These are phyloP conservation scores for Globisporangium lucens DNA, from an alignment of 352 stramenopile genomes.

Conservation along the genomic window DNA sequence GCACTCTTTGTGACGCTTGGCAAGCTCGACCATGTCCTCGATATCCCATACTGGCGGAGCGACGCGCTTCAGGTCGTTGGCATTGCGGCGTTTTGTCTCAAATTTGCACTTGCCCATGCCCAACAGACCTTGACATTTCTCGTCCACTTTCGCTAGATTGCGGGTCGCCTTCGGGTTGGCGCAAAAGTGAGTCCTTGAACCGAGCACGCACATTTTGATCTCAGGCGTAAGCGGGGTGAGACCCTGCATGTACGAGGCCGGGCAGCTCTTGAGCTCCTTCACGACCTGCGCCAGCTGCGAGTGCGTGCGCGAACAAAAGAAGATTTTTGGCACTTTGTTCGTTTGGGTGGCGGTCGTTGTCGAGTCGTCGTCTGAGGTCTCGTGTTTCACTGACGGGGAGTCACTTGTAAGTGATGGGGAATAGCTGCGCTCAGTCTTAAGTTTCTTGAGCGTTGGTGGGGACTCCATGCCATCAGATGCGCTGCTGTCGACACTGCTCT, in stretches of 20 bases:
- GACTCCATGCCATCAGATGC: slow-evolving; percentile 3
- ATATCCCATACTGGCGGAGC: slow-evolving; percentile 79
- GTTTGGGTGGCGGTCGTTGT: too few species aligned
- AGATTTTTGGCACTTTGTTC: slow-evolving; percentile 47
- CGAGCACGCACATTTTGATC: slow-evolving; percentile 75
- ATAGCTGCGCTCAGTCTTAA: slow-evolving; percentile 18
- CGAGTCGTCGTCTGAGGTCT: slow-evolving; percentile 20
- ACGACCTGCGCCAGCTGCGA: slow-evolving; percentile 82
- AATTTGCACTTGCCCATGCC: slow-evolving; percentile 51
- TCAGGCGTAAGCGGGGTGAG: slow-evolving; percentile 28
- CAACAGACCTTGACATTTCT: slow-evolving; percentile 68
- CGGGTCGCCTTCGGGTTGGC: slow-evolving; percentile 71
- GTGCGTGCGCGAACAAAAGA: slow-evolving; percentile 85
- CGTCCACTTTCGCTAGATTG: slow-evolving; percentile 51
- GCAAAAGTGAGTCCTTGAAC: slow-evolving; percentile 76
- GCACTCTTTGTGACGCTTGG: slow-evolving; percentile 74
- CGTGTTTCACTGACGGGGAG: slow-evolving; percentile 1
- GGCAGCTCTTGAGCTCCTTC: slow-evolving; percentile 78
- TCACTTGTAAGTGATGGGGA: slow-evolving; percentile 22
- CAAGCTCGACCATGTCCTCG: slow-evolving; percentile 70
- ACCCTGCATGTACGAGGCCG: slow-evolving; percentile 51
- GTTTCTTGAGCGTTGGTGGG: slow-evolving; percentile 14
- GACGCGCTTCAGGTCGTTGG: slow-evolving; percentile 43
- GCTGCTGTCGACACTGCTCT: not conserved
- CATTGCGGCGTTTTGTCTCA: slow-evolving; percentile 49